These are phyloP conservation scores for Saccharomycopsis crataegensis DNA, from an alignment of 1,139 yeast genomes.

Conservation along the genomic window DNA sequence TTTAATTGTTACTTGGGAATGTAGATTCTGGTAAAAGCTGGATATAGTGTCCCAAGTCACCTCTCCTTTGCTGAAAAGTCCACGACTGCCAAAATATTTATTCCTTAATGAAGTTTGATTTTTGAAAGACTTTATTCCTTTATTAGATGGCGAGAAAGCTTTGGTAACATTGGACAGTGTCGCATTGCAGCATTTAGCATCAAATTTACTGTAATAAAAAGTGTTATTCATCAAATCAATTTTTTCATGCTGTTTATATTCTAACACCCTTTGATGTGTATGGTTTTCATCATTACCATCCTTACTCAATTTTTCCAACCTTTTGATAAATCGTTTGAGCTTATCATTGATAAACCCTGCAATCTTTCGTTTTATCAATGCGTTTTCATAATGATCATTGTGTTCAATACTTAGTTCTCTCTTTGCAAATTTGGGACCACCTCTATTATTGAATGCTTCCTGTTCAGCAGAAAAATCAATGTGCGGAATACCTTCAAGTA, in stretches of 20 bases:
- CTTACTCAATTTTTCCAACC: not conserved
- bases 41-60: conserved; percentile 48
- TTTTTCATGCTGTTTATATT: too few relatives aligned
- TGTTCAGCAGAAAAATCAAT: conserved; percentile 27
- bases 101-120: not conserved
- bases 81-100: not conserved
- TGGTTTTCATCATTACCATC: not conserved
- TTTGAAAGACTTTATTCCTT: not conserved
- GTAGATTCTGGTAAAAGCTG: conserved; percentile 38
- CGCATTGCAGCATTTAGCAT: too few relatives aligned
- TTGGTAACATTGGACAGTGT: too few relatives aligned
- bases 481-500: conserved; percentile 49
- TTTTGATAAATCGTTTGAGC: not conserved
- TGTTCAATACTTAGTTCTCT: conserved; percentile 11
- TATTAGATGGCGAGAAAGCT: too few relatives aligned
- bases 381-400: too few relatives aligned
- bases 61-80: not conserved
- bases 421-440: conserved; percentile 19
- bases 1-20: conserved; percentile 44
- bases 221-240: too few relatives aligned
- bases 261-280: too few relatives aligned
- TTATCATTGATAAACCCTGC: not conserved
- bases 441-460: conserved; percentile 26
- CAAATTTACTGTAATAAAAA: too few relatives aligned
- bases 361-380: not conserved